Conservation (phyloP, 176 grass and related monocot genomes). For the Pontederia crassipes region DNA sequence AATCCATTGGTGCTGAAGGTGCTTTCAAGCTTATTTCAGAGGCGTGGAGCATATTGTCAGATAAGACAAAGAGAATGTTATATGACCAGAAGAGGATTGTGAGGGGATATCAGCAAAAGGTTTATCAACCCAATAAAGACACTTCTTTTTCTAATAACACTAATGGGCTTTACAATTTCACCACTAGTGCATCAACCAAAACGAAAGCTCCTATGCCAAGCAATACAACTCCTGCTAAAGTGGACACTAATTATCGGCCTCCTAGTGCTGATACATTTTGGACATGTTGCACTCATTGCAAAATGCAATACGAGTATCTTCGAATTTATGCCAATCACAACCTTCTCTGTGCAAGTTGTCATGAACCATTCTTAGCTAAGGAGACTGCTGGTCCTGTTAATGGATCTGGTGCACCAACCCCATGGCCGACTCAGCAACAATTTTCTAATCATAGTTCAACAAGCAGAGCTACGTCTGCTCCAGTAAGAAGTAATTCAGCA, state of each 20-base stretch:
- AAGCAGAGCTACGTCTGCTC: conserved; percentile 1
- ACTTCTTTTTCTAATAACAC: background rate
- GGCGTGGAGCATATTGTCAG: conserved; percentile 56
- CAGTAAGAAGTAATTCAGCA: conserved; percentile 1
- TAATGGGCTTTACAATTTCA: conserved; percentile 10
- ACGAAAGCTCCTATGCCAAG: conserved; percentile 4
- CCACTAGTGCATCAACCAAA: background rate
- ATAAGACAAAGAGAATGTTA: conserved; percentile 32
- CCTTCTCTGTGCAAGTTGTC: conserved; percentile 29
- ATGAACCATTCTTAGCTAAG: conserved; percentile 25
- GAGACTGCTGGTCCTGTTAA: conserved; percentile 10
- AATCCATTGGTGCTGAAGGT: conserved; percentile 37
- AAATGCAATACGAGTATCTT: conserved; percentile 30
- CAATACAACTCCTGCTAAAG: conserved; percentile 3
- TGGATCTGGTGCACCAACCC: background rate
- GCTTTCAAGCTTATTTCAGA: conserved; percentile 54
- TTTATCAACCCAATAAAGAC: conserved; percentile 10
- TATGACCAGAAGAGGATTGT: conserved; percentile 36
- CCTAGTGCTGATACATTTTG: conserved; percentile 40
- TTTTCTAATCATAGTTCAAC: background rate
- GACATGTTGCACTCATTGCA: conserved; percentile 39
- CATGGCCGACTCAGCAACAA: conserved; percentile 2
- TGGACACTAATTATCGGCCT: background rate
- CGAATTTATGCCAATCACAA: conserved; percentile 21
- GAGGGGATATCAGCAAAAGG: conserved; percentile 11